Evolutionary conservation across 2,329 filamentous ascomycete genomes (phyloP).

Genomic region (Aspergillus sp.): DNA sequence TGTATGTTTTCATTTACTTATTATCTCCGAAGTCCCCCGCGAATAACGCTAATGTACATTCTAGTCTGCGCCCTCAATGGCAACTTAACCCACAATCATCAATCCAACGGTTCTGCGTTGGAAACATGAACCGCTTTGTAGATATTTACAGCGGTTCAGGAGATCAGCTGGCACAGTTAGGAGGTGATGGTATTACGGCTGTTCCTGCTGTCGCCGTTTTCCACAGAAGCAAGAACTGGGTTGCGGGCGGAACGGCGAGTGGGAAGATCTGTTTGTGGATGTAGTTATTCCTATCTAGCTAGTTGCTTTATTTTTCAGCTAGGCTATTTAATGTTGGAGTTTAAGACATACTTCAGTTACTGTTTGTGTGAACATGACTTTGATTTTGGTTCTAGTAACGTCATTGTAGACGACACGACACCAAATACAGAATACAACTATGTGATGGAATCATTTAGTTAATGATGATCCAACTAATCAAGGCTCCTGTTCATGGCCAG

Average conservation of each 20-base stretch:
- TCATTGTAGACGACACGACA: too few species aligned
- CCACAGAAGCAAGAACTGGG: conserved; percentile 85
- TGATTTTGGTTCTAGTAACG: background rate
- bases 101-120: conserved; percentile 85
- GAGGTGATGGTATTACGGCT: conserved; percentile 86
- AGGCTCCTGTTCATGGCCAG: too few species aligned
- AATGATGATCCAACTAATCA: too few species aligned
- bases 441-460: too few species aligned
- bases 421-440: too few species aligned
- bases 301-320: background rate
- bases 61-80: conserved; percentile 82
- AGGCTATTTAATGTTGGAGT: background rate
- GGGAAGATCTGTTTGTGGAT: conserved; percentile 93
- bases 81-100: conserved; percentile 75
- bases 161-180: conserved; percentile 84
- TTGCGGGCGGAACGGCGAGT: conserved; percentile 85
- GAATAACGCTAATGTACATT: background rate
- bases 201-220: conserved; percentile 92
- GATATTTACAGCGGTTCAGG: conserved; percentile 83
- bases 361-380: background rate
- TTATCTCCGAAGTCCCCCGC: background rate
- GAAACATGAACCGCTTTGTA: conserved; percentile 97
- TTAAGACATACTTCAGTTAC: background rate
- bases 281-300: conserved; percentile 42
- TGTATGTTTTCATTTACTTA: conserved; percentile 45